phyloP scores from a whole-genome alignment of 768 basidiomycete genomes.

The Multifurca ochricompacta region DNA sequence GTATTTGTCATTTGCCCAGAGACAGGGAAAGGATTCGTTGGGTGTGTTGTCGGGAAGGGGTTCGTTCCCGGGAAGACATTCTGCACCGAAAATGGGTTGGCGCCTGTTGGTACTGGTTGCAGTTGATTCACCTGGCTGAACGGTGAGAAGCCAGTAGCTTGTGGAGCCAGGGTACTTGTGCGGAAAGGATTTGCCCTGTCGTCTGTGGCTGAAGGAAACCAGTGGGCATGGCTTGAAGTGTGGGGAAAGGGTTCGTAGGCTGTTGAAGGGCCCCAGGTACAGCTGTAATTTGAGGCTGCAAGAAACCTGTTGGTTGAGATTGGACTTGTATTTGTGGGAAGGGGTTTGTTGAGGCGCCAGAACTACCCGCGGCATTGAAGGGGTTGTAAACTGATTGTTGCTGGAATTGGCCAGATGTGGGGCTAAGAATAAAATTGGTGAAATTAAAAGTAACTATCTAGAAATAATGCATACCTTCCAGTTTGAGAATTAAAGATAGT shows the following conservation, averaged over 20 bases:
- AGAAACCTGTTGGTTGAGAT: conserved; percentile 43
- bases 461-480: conserved; percentile 37
- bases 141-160: conserved; percentile 17
- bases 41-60: not conserved
- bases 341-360: conserved; percentile 44
- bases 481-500: conserved; percentile 62
- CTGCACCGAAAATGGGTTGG: conserved; percentile 15
- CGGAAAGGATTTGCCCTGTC: conserved; percentile 68
- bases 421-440: conserved; percentile 30
- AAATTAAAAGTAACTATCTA: not conserved
- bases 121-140: conserved; percentile 8
- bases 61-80: not conserved
- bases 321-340: conserved; percentile 30
- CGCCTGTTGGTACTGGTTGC: conserved; percentile 8
- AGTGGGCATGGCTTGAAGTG: conserved; percentile 49
- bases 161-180: conserved; percentile 46
- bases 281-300: conserved; percentile 25
- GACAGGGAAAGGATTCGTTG: conserved; percentile 7
- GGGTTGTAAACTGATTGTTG: conserved; percentile 66
- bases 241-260: conserved; percentile 30
- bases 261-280: conserved; percentile 13
- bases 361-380: conserved; percentile 57
- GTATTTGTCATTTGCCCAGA: conserved; percentile 3
- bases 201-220: conserved; percentile 41
- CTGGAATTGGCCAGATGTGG: conserved; percentile 43